These are phyloP conservation scores for Fusarium keratoplasticum DNA, from an alignment of 2,329 filamentous ascomycete species.

Conservation along the genomic window DNA sequence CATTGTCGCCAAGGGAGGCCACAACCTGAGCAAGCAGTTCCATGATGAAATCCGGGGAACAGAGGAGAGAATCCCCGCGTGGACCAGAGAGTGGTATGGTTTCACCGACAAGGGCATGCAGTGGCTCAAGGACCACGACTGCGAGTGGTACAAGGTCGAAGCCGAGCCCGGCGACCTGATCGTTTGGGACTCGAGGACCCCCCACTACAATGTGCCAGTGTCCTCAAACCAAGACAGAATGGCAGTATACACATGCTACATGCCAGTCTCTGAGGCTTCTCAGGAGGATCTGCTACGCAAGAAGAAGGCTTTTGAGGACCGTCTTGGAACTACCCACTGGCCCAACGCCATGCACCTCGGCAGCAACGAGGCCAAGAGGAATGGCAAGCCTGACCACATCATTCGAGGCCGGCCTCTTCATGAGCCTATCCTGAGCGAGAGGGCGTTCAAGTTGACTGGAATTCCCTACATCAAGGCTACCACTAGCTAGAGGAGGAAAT, in stretches of 20 bases:
- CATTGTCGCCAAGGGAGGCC: constrained; percentile 45
- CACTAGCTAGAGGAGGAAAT: background rate
- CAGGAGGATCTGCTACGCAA: constrained; percentile 55
- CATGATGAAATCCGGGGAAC: constrained; percentile 49
- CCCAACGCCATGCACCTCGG: constrained; percentile 47
- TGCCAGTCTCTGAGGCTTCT: constrained; percentile 32
- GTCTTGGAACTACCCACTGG: constrained; percentile 56
- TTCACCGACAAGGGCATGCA: constrained; percentile 52
- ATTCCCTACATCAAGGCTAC: constrained; percentile 36
- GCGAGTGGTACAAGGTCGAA: constrained; percentile 52
- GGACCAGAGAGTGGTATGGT: constrained; percentile 47
- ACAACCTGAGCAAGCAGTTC: constrained; percentile 46
- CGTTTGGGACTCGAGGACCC: constrained; percentile 52
- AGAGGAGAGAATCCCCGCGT: constrained; percentile 53
- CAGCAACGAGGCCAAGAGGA: constrained; percentile 29
- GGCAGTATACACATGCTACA: constrained; percentile 48
- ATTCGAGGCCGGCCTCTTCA: constrained; percentile 30
- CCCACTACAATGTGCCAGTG: constrained; percentile 56
- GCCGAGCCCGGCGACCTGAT: constrained; percentile 58
- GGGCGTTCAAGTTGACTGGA: constrained; percentile 40
- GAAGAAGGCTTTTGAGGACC: constrained; percentile 53
- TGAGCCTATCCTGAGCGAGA: constrained; percentile 27
- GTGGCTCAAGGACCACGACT: constrained; percentile 50
- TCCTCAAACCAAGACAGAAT: constrained; percentile 51
- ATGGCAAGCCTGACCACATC: constrained; percentile 36